phyloP scores from a whole-genome alignment of 805 yeast genomes.

The Candida xiaguanensis region DNA sequence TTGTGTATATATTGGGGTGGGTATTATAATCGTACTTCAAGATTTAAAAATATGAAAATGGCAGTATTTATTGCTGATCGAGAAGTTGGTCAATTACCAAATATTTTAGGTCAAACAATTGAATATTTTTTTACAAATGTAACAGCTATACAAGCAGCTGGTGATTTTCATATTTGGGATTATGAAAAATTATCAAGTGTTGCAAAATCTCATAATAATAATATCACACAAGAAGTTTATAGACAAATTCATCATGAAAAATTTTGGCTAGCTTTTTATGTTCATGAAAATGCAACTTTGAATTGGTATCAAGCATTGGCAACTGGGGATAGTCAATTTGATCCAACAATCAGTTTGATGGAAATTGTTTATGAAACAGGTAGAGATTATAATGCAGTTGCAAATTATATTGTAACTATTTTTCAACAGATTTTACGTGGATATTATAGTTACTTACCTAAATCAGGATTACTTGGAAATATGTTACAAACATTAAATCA shows the following conservation, averaged over 20 bases:
- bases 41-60: conserved; percentile 20
- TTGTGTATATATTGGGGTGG: conserved; percentile 33
- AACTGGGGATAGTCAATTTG: conserved; percentile 13
- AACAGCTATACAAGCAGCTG: conserved; percentile 18
- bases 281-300: conserved; percentile 26
- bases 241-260: conserved; percentile 29
- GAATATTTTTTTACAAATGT: conserved; percentile 19
- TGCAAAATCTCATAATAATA: conserved; percentile 19
- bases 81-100: conserved; percentile 17
- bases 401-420: conserved; percentile 18
- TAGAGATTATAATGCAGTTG: conserved; percentile 28
- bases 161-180: conserved; percentile 23
- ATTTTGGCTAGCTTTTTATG: conserved; percentile 27
- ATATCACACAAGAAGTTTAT: conserved; percentile 23
- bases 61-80: conserved; percentile 26
- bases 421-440: conserved; percentile 14
- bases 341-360: conserved; percentile 18
- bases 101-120: conserved; percentile 22
- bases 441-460: conserved; percentile 16
- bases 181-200: conserved; percentile 12
- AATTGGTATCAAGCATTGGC: conserved; percentile 18
- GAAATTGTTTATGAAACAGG: conserved; percentile 30
- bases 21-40: conserved; percentile 18
- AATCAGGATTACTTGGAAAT: conserved; percentile 15
- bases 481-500: conserved; percentile 13